Percentiles rank a stretch among this genome's conserved stretches.
phyloP scores from a whole-genome alignment of 192 early-diverging fungal species.

The Gamsiella multidivaricata region DNA sequence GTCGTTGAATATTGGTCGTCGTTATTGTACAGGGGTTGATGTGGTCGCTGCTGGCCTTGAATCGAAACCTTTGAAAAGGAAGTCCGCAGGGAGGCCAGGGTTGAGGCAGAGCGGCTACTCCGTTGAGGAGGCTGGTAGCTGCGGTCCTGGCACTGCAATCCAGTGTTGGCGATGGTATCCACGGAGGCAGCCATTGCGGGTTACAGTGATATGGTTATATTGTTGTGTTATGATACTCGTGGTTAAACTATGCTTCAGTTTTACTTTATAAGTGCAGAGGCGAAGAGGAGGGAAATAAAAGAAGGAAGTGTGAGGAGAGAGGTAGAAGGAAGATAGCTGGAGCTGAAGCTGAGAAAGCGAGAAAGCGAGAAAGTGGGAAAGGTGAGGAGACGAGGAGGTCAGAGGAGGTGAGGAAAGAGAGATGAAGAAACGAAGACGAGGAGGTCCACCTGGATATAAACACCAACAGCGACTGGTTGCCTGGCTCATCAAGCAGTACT shows the following conservation, averaged over 20 bases:
- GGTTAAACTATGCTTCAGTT: too few relatives aligned
- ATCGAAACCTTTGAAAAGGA: conserved; percentile 20
- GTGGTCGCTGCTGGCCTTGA: background rate
- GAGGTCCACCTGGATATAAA: too few relatives aligned
- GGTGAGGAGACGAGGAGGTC: background rate
- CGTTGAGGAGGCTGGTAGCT: background rate
- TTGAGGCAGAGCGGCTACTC: conserved; percentile 6
- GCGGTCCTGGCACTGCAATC: background rate
- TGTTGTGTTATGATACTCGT: too few relatives aligned
- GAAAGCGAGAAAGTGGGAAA: background rate
- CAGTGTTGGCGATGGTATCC: background rate
- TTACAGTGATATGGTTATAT: too few relatives aligned
- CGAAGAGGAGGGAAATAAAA: background rate
- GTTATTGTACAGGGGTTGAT: too few relatives aligned
- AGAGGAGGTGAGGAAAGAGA: too few relatives aligned
- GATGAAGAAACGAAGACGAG: too few relatives aligned
- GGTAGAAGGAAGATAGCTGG: conserved; percentile 1
- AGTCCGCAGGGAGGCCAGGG: conserved; percentile 18
- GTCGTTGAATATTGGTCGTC: conserved; percentile 5
- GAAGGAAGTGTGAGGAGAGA: background rate
- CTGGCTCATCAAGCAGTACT: too few relatives aligned
- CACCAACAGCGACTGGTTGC: too few relatives aligned
- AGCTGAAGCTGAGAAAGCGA: background rate
- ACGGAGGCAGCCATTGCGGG: conserved; percentile 12
- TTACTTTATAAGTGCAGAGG: too few relatives aligned